phyloP scores from a whole-genome alignment of 495 filamentous ascomycete genomes.

The Lophiostoma macrostomum region DNA sequence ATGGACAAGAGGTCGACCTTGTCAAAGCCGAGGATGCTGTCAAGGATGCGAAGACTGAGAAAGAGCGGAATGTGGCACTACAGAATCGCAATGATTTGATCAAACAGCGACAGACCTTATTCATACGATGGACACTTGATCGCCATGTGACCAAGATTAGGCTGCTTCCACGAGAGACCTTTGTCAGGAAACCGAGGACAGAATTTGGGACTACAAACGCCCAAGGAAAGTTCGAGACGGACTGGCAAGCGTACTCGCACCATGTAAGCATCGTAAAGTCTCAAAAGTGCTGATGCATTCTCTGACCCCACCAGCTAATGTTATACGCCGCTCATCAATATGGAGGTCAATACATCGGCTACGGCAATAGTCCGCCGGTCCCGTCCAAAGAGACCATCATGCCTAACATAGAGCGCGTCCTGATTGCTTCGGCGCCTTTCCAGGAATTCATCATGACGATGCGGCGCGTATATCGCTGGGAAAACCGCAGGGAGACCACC shows the following conservation, averaged over 20 bases:
- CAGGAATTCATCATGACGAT: constrained; percentile 44
- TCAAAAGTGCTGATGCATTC: not conserved
- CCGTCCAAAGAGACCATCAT: constrained; percentile 40
- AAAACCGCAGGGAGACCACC: constrained; percentile 39
- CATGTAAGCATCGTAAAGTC: constrained; percentile 37
- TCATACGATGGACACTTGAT: constrained; percentile 43
- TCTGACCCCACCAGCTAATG: constrained; percentile 36
- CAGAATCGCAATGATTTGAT: constrained; percentile 39
- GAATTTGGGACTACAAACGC: constrained; percentile 35
- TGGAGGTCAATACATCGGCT: constrained; percentile 47
- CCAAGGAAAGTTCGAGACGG: constrained; percentile 29
- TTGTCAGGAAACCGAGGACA: constrained; percentile 32
- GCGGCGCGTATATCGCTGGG: constrained; percentile 47
- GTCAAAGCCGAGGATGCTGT: constrained; percentile 43
- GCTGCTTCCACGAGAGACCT: constrained; percentile 37
- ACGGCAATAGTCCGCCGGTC: constrained; percentile 42
- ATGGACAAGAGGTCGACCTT: constrained; percentile 42
- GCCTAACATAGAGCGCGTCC: constrained; percentile 43
- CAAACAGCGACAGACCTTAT: constrained; percentile 39
- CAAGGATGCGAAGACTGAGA: constrained; percentile 12
- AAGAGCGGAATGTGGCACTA: constrained; percentile 17
- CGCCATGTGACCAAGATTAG: constrained; percentile 45
- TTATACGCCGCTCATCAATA: constrained; percentile 44
- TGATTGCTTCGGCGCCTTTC: constrained; percentile 47
- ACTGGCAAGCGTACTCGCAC: constrained; percentile 44